phyloP scores from a whole-genome alignment of 208 protist genomes.

The Wallacemonas collosoma region DNA sequence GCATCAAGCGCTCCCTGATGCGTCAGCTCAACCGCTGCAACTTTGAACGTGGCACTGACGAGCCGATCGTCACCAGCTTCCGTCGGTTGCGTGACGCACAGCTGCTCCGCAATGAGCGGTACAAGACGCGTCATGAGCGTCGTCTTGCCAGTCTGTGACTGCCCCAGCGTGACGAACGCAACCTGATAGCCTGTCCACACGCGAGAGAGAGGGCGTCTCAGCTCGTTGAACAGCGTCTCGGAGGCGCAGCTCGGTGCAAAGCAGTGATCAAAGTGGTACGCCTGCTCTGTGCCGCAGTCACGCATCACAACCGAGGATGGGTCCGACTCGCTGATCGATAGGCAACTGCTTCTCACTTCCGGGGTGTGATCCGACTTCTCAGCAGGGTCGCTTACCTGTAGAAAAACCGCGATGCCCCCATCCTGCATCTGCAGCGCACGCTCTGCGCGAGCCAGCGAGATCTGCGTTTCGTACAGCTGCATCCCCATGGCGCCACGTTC shows the following conservation, averaged over 20 bases:
- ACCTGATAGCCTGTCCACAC: slow-evolving; percentile 41
- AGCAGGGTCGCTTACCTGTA: slow-evolving; percentile 8
- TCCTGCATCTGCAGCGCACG: slow-evolving; percentile 36
- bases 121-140: slow-evolving; percentile 32
- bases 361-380: too few relatives aligned
- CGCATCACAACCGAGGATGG: slow-evolving; percentile 39
- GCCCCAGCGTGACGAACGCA: slow-evolving; percentile 38
- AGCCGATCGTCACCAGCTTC: slow-evolving; percentile 11
- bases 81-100: slow-evolving; percentile 14
- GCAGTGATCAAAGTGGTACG: slow-evolving; percentile 45
- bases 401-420: slow-evolving; percentile 43
- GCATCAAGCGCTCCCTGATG: slow-evolving; percentile 36
- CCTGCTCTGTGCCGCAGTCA: slow-evolving; percentile 34
- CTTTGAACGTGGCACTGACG: slow-evolving; percentile 33
- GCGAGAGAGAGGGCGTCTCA: slow-evolving; percentile 28
- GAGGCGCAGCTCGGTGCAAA: slow-evolving; percentile 23
- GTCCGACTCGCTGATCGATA: slow-evolving; percentile 27
- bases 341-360: neutral
- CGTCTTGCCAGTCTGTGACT: slow-evolving; percentile 37
- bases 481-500: slow-evolving; percentile 31
- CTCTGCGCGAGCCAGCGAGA: slow-evolving; percentile 36
- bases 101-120: slow-evolving; percentile 34
- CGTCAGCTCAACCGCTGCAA: slow-evolving; percentile 38
- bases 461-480: slow-evolving; percentile 38
- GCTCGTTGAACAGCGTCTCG: slow-evolving; percentile 39